A percentile compares a stretch with the other conserved stretches of the same genome.
Evolutionary conservation across 257 asterid genomes (phyloP).

Genomic region (Linaria vulgaris): DNA sequence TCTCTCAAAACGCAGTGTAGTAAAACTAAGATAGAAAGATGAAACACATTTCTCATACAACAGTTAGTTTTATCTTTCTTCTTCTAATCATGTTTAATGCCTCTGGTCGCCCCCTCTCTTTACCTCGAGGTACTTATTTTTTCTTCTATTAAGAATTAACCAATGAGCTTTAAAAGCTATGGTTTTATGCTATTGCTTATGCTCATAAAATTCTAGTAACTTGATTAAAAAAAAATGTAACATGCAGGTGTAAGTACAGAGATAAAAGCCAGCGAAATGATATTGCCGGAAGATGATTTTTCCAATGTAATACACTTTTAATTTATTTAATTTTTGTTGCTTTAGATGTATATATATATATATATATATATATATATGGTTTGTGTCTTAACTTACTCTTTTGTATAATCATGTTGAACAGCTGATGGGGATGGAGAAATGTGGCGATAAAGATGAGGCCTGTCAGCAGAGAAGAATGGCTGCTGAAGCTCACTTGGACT

Average conservation of each 20-base stretch:
- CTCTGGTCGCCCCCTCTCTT: constrained; percentile 28
- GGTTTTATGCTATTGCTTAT: too few relatives aligned
- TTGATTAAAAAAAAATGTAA: too few relatives aligned
- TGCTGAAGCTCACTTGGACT: constrained; percentile 70
- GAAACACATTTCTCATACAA: constrained; percentile 25
- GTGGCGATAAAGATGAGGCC: constrained; percentile 41
- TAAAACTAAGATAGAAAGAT: too few relatives aligned
- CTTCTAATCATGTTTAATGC: constrained; percentile 26
- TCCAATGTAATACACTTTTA: constrained; percentile 52
- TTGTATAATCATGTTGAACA: constrained; percentile 29
- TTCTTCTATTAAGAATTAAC: too few relatives aligned
- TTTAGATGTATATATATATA: too few relatives aligned
- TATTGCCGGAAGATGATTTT: constrained; percentile 32
- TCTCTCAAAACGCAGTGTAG: too few relatives aligned
- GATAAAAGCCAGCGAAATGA: constrained; percentile 14
- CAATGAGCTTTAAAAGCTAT: too few relatives aligned
- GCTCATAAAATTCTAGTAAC: too few relatives aligned
- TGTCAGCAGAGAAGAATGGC: constrained; percentile 59
- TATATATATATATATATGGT: too few relatives aligned
- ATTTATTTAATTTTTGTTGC: too few relatives aligned
- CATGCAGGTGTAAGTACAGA: constrained; percentile 21
- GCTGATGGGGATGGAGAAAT: constrained; percentile 57
- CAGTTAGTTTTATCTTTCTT: constrained; percentile 21
- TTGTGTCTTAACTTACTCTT: too few relatives aligned
- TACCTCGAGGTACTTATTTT: constrained; percentile 24